These are phyloP conservation scores for Microthlaspi erraticum DNA, from an alignment of 345 rosid genomes.

Conservation along the genomic window DNA sequence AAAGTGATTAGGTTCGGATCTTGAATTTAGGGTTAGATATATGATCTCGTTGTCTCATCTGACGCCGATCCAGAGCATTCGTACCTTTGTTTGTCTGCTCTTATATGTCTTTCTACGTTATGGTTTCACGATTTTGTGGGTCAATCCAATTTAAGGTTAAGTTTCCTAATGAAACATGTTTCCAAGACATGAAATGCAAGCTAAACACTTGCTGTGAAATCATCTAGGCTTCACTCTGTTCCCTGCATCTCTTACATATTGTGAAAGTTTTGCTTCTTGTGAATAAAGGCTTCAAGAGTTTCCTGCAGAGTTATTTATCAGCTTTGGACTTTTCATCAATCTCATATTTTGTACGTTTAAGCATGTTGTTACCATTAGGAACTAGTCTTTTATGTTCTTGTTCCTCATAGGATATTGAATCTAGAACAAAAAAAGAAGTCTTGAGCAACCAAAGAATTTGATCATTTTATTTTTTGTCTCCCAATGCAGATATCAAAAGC, in stretches of 20 bases:
- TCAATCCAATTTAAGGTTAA: background rate
- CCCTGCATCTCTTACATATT: background rate
- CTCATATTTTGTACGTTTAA: background rate
- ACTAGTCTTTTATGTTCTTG: background rate
- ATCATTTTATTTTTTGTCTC: conserved; percentile 10
- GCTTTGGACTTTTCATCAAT: background rate
- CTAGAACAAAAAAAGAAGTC: background rate
- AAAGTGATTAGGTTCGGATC: background rate
- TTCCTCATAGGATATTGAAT: background rate
- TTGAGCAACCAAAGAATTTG: conserved; percentile 10
- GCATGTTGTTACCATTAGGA: background rate
- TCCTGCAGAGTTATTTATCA: background rate
- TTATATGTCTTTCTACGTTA: too few species aligned
- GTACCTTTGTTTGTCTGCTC: background rate
- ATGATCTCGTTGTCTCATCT: background rate
- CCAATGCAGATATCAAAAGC: conserved; percentile 18
- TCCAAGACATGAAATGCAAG: background rate
- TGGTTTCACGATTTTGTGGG: background rate
- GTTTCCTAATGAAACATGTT: background rate
- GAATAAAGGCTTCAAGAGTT: background rate
- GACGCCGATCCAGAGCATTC: background rate
- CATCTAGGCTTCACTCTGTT: conserved; percentile 2
- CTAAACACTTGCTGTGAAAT: background rate
- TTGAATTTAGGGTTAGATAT: background rate
- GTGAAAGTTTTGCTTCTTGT: conserved; percentile 6